Base-by-base conservation (phyloP, 2,329 filamentous ascomycete species). In the Helotiales sp. region DNA sequence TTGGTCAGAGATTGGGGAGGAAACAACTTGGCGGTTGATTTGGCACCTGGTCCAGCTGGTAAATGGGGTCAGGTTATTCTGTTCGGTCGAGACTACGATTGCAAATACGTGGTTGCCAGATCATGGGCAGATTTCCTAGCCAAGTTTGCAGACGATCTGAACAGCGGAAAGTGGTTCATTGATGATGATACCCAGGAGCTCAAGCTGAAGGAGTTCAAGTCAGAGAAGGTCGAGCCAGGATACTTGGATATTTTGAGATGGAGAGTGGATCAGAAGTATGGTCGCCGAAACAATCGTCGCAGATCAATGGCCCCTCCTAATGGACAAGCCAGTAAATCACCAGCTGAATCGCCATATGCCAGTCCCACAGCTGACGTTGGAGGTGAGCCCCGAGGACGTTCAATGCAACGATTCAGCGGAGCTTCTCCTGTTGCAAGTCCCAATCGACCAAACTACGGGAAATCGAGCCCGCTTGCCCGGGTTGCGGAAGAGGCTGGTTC, bases 51-150 rank as follows among this genome's bases (percentile, higher is more conserved):
- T 2, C 91, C 93, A 9, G 83, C 84, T 47, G 95, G 95, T 36
- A 89, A 87, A 72, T 99, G 95, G 93, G 95, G 95, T 54, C 95
- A 99, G 73, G 86, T 99, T 64, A 96, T 99, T 69, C 82, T 99
- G 61, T 97, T 96, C 73, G 95, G 95, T 51, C 91, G 95, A 60
- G 95, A 99, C 76, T 99, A 96, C 75, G 95, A 99, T 72, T 96
- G 91, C 75, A 99, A 99, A 77, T 99, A 96, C 71, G 95, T 99
- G 6, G 83, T 99, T 56, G 90, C 95, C 29, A 86, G 90, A 60
- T 98, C 93, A 1, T 99, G 95, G 95, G 85, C 87, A 15, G 83
- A 88, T 9, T 93, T 99, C 71, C 76, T 99, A 19, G 92, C 92
- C 51, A 84, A 87, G 30, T 84, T 97, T 6, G 92, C 95, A 29